Evolutionary conservation across 768 basidiomycete genomes (phyloP), one percentile per base, ranked within the genome.

Genomic region (Stropharia rugosoannulata): DNA sequence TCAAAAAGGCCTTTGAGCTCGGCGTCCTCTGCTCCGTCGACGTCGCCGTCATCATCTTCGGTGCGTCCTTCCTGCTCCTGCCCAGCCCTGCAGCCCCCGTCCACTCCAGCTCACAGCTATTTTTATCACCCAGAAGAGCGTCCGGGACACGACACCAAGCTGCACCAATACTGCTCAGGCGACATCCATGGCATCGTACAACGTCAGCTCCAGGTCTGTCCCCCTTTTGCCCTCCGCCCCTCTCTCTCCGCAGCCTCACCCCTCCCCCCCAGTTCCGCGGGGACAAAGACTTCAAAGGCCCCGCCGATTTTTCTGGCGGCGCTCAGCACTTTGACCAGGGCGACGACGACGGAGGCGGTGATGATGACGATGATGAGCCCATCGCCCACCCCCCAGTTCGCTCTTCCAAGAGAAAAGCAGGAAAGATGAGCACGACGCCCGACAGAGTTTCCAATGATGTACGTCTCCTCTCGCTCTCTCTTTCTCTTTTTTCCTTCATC

Each of bases 1-100:
- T 88, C 83, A 89, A 88, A 68, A 89, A 89, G 64, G 86, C 87
- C 0, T 88, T 87, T 66, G 87, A 88, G 68, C 82, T 88, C 49
- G 86, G 87, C n/a, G 87, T 89, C 5, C 79, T 88, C 40, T 89
- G 87, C 68, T 86, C 85, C 10, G 86, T 88, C 59, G 86, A 88
- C 60, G 85, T 88, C 19, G 86, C 85, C 1, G 86, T 88, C 67
- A 83, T 88, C 66, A 86, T 88, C 62, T 88, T 88, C 54, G 87
- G 86, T 84, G 46, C 53, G 79, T 66, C 27, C 22, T 37, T 49
- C 39, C 47, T 57, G 29, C 37, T 56, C 49, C 40, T 22, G 36
- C 35, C 22, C 12, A 8, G 41, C 35, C 18, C 51, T 32, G 40
- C 22, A n/a, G 15, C 42, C 25, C 22, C 40, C 38, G 18, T 19